Percentiles rank a stretch among this genome's conserved stretches.
Evolutionary conservation across 2,329 filamentous ascomycete species (phyloP).

Genomic region (Hymenoscyphus albidus): DNA sequence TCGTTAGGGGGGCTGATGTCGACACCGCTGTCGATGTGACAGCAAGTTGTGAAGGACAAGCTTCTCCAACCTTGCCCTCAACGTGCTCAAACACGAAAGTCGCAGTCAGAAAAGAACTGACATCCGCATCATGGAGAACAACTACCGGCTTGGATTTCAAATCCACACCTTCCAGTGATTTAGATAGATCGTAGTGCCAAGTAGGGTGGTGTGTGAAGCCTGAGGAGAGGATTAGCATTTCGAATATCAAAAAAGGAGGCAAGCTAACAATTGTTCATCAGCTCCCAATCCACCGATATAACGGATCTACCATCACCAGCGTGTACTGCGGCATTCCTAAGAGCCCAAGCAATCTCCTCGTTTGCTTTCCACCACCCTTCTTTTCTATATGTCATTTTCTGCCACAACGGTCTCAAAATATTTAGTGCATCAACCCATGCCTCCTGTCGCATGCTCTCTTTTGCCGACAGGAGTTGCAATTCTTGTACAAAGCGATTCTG

Average conservation of each 20-base stretch:
- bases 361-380: slow-evolving; percentile 58
- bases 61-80: slow-evolving; percentile 59
- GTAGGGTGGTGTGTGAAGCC: slow-evolving; percentile 51
- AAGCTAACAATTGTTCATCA: slow-evolving; percentile 53
- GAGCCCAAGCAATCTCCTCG: slow-evolving; percentile 59
- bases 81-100: slow-evolving; percentile 56
- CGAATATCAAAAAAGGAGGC: not conserved
- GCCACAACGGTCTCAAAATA: slow-evolving; percentile 55
- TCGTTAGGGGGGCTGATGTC: slow-evolving; percentile 47
- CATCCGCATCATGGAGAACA: slow-evolving; percentile 47
- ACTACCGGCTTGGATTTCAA: slow-evolving; percentile 46
- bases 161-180: slow-evolving; percentile 49
- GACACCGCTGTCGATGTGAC: slow-evolving; percentile 54
- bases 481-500: slow-evolving; percentile 54
- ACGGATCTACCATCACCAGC: slow-evolving; percentile 52
- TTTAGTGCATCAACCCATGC: slow-evolving; percentile 53
- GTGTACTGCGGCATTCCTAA: slow-evolving; percentile 53
- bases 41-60: slow-evolving; percentile 53
- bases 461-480: slow-evolving; percentile 51
- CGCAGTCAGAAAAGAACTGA: slow-evolving; percentile 51
- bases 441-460: slow-evolving; percentile 48
- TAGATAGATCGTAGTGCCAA: slow-evolving; percentile 60
- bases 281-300: slow-evolving; percentile 61
- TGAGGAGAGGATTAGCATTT: slow-evolving; percentile 32
- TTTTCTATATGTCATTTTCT: slow-evolving; percentile 50